Percentiles rank a stretch among this genome's conserved stretches.
Conservation (phyloP, 2,329 filamentous ascomycete species). For the Cladosporium sp. region DNA sequence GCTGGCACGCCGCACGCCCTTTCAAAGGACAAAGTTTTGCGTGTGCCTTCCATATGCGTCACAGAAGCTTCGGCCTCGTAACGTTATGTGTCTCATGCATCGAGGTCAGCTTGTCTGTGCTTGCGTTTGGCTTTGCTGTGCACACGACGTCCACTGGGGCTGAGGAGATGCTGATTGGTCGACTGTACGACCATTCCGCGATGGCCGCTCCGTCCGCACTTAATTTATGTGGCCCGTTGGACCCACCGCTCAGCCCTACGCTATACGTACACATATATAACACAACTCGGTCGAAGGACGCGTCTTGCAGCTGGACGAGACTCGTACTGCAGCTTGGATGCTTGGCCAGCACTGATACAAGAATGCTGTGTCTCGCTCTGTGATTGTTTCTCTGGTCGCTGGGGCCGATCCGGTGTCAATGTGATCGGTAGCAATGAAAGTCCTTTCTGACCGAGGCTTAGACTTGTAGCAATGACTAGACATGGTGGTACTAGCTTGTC, state of each 20-base stretch:
- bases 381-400: neutral
- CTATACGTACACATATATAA: constrained; percentile 1
- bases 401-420: neutral
- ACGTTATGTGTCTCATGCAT: constrained; percentile 1
- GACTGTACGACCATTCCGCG: neutral
- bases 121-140: neutral
- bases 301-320: neutral
- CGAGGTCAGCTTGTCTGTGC: neutral
- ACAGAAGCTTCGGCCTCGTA: neutral
- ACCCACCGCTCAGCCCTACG: constrained; percentile 3
- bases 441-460: neutral
- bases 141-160: neutral
- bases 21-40: neutral
- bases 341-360: neutral
- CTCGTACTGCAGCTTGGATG: neutral
- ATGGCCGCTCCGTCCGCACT: neutral
- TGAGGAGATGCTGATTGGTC: neutral
- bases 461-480: neutral
- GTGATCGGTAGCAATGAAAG: neutral
- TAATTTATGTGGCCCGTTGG: neutral
- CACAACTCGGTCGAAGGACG: neutral
- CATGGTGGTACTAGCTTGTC: neutral
- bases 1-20: neutral
- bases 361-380: neutral
- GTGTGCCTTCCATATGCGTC: neutral